A percentile compares a stretch with the other conserved stretches of the same genome.
phyloP scores from a whole-genome alignment of 1,284 basidiomycete species.

The Afroboletus lepidellus region DNA sequence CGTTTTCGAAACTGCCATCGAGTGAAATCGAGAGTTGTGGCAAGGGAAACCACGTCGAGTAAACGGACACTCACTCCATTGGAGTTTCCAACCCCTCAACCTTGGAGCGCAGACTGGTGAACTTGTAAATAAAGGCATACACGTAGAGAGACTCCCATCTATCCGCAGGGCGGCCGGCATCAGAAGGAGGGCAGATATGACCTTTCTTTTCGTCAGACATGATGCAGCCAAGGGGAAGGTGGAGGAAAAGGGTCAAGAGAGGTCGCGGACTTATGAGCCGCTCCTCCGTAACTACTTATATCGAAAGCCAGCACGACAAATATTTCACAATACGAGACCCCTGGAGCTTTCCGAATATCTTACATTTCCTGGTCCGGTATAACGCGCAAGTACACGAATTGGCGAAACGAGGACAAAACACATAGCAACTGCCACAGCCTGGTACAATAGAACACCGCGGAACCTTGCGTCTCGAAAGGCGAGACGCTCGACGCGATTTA shows the following conservation, averaged over 20 bases:
- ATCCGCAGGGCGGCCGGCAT: slow-evolving; percentile 68
- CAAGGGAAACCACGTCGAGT: slow-evolving; percentile 11
- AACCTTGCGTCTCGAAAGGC: slow-evolving; percentile 2
- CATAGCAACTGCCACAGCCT: slow-evolving; percentile 18
- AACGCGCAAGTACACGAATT: slow-evolving; percentile 26
- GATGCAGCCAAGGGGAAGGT: slow-evolving; percentile 34
- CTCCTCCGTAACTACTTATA: slow-evolving; percentile 39
- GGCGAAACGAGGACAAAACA: slow-evolving; percentile 12
- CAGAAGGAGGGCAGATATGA: slow-evolving; percentile 72
- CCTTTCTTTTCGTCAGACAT: slow-evolving; percentile 55
- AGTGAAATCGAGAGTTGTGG: slow-evolving; percentile 33
- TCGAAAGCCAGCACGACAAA: slow-evolving; percentile 34
- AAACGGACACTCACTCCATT: slow-evolving; percentile 64
- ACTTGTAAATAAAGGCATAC: slow-evolving; percentile 78
- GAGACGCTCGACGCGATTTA: slow-evolving; percentile 25
- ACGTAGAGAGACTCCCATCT: slow-evolving; percentile 85
- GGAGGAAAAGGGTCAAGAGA: slow-evolving; percentile 36
- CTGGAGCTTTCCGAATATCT: slow-evolving; percentile 24
- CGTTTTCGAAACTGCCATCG: slow-evolving; percentile 67
- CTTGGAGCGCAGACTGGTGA: slow-evolving; percentile 69
- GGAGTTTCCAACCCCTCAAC: slow-evolving; percentile 73
- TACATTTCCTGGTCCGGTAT: slow-evolving; percentile 23
- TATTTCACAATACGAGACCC: slow-evolving; percentile 35
- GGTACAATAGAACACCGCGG: slow-evolving; percentile 11
- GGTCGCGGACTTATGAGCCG: slow-evolving; percentile 34